phyloP scores from a whole-genome alignment of 257 asterid species.

The Solanum tacnaense region DNA sequence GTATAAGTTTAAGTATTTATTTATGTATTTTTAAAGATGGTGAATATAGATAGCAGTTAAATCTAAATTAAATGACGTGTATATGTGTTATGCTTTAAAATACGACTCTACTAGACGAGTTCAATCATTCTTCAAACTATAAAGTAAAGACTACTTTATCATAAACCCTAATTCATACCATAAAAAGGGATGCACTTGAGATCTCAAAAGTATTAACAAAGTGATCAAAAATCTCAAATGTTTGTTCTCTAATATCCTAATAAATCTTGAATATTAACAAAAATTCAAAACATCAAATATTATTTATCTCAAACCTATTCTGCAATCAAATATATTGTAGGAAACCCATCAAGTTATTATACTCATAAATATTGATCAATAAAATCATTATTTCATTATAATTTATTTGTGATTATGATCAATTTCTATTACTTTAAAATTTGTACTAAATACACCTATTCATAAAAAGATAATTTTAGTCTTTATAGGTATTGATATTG shows the following conservation, averaged over 20 bases:
- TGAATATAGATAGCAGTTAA: rapidly evolving
- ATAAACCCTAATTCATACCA: background rate
- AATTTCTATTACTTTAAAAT: background rate
- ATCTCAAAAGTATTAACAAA: background rate
- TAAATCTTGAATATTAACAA: too few species aligned
- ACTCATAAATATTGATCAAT: background rate
- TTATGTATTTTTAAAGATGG: too few species aligned
- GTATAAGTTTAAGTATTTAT: too few species aligned
- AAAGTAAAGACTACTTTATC: too few species aligned
- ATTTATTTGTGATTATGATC: background rate
- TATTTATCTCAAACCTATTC: background rate
- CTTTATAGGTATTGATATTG: background rate
- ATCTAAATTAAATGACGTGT: too few species aligned
- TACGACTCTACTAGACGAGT: background rate
- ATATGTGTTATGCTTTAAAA: too few species aligned
- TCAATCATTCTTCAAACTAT: too few species aligned
- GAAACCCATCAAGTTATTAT: background rate
- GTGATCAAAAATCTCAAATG: background rate
- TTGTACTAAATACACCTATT: background rate
- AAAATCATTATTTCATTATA: background rate
- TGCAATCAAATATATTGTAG: background rate
- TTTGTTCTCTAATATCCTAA: background rate
- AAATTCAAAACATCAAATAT: too few species aligned
- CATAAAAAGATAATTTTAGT: background rate
- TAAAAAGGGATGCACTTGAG: background rate